Conservation (phyloP, 2,329 filamentous ascomycete genomes). For the Alternaria sp. region DNA sequence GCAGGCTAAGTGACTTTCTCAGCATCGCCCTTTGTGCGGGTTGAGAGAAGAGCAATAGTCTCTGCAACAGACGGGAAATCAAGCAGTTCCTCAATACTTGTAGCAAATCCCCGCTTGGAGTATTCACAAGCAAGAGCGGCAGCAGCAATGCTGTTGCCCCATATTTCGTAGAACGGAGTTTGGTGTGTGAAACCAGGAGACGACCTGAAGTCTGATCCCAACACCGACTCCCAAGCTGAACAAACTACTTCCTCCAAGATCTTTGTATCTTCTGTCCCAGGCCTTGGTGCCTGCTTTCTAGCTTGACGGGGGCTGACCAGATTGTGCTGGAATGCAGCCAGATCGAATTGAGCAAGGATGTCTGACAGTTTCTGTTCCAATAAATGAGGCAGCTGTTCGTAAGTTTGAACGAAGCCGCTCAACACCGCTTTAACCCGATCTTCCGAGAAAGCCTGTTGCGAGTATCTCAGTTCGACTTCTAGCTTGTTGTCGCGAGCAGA, state of each 20-base stretch:
- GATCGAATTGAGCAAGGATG: not conserved
- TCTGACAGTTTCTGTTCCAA: not conserved
- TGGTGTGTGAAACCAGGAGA: not conserved
- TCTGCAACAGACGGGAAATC: not conserved
- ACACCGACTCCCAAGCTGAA: slow-evolving; percentile 1
- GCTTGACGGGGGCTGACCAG: not conserved
- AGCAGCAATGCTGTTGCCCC: not conserved
- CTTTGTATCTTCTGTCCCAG: not conserved
- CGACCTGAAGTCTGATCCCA: slow-evolving; percentile 5
- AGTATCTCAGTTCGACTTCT: slow-evolving; percentile 5
- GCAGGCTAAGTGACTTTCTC: not conserved
- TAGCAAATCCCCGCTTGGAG: not conserved
- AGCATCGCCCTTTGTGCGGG: not conserved
- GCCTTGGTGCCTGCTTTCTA: not conserved
- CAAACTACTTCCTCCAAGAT: not conserved
- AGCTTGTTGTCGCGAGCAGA: not conserved
- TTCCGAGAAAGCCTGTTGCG: not conserved
- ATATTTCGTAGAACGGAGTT: slow-evolving; percentile 4
- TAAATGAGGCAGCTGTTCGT: not conserved
- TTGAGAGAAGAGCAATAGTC: not conserved
- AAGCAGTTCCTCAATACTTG: not conserved
- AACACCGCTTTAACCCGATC: not conserved
- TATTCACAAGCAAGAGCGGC: slow-evolving; percentile 1
- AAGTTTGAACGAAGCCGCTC: not conserved
- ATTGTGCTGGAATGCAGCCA: not conserved